Percentiles rank a stretch among this genome's conserved stretches.
Conservation (phyloP, 2,329 filamentous ascomycete species). For the Phoma sp. region DNA sequence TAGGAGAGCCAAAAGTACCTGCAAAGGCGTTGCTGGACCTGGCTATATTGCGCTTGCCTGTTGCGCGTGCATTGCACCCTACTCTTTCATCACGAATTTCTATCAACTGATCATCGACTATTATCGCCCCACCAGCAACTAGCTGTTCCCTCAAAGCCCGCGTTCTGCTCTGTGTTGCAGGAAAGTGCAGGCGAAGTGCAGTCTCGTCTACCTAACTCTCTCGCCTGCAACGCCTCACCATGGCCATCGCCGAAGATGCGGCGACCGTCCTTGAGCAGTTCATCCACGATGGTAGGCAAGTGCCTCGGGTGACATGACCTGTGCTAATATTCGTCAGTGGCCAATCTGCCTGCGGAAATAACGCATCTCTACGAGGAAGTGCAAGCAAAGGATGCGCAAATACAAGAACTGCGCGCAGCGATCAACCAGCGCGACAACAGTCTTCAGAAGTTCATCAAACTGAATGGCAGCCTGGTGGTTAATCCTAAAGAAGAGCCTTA, state of each 20-base stretch:
- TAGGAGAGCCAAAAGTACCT: not conserved
- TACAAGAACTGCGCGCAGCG: conserved; percentile 70
- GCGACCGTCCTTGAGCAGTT: conserved; percentile 80
- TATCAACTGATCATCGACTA: not conserved
- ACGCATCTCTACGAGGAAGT: conserved; percentile 85
- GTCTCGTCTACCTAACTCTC: not conserved
- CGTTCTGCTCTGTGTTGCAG: not conserved
- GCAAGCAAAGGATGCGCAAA: conserved; percentile 76
- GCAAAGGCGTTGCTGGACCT: not conserved
- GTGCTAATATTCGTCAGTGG: conserved; percentile 54
- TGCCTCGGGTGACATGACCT: too few relatives aligned
- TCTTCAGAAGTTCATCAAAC: conserved; percentile 82
- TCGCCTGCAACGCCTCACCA: conserved; percentile 8
- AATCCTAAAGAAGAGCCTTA: conserved; percentile 78
- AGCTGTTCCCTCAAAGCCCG: not conserved
- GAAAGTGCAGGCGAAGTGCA: not conserved
- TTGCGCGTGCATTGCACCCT: not conserved
- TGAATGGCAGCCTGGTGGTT: conserved; percentile 73
- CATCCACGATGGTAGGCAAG: conserved; percentile 66
- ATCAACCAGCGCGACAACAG: conserved; percentile 76
- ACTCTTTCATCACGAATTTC: not conserved
- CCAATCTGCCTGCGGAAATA: conserved; percentile 82
- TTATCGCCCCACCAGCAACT: not conserved
- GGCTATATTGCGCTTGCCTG: not conserved
- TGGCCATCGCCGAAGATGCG: conserved; percentile 62